These are phyloP conservation scores for Casuarina glauca DNA, from an alignment of 306 rosid species.

Conservation along the genomic window DNA sequence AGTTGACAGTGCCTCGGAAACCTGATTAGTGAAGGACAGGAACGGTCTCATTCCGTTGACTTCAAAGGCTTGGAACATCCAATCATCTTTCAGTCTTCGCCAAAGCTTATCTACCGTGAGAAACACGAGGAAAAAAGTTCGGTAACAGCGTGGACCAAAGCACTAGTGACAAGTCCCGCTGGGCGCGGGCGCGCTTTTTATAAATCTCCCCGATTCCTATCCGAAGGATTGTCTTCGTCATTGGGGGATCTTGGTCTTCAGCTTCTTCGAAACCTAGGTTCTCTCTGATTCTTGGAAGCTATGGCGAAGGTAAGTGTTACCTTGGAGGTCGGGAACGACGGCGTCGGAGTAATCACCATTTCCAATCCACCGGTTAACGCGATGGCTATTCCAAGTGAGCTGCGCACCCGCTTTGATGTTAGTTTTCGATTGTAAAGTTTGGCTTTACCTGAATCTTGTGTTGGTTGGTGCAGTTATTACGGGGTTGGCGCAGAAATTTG, in stretches of 20 bases:
- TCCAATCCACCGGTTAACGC: slow-evolving; percentile 94
- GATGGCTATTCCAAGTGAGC: slow-evolving; percentile 66
- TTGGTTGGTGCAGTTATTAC: slow-evolving; percentile 48
- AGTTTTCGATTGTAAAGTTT: neutral
- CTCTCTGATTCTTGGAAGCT: slow-evolving; percentile 10
- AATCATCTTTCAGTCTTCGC: neutral
- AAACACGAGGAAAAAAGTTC: neutral
- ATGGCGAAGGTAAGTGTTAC: slow-evolving; percentile 71
- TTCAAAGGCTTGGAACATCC: neutral
- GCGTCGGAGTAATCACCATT: slow-evolving; percentile 85
- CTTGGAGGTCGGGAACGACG: slow-evolving; percentile 83
- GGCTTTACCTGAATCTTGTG: neutral
- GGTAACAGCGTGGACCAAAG: too few species aligned
- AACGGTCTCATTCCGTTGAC: neutral
- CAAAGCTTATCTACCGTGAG: neutral
- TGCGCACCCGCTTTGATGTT: neutral
- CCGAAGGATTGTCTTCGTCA: neutral
- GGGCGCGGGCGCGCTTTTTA: too few species aligned
- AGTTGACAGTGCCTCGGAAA: neutral
- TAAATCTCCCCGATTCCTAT: neutral
- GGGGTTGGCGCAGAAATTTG: slow-evolving; percentile 69
- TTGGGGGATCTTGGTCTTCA: neutral
- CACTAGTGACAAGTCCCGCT: too few species aligned
- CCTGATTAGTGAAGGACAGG: neutral
- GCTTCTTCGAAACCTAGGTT: neutral